Evolutionary conservation across 208 protist species (phyloP).

Genomic region (Angomonas ambiguus): DNA sequence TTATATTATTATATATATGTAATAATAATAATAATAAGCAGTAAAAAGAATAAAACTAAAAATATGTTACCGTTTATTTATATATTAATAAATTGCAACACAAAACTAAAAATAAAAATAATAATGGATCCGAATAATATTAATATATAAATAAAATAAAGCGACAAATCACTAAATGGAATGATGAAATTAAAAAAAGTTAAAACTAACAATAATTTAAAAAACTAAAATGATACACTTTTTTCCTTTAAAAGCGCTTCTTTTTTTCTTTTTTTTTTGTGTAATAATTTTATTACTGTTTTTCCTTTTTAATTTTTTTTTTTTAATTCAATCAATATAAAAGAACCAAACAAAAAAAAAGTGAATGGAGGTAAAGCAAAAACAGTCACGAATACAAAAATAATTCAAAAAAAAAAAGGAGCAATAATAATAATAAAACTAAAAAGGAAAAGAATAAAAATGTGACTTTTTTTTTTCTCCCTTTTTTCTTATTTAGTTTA

Average conservation of each 20-base stretch:
- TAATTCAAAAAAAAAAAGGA: not conserved
- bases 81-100: not conserved
- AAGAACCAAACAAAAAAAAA: no score
- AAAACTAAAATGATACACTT: no score
- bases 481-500: no score
- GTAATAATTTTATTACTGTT: not conserved
- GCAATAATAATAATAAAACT: not conserved
- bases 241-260: not conserved
- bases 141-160: conserved; percentile 11
- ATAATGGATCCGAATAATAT: conserved; percentile 7
- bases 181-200: not conserved
- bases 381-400: not conserved
- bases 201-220: not conserved
- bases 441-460: no score
- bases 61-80: not conserved
- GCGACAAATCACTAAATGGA: not conserved
- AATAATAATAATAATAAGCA: conserved; percentile 8
- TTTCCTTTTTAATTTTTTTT: conserved; percentile 3
- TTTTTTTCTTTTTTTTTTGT: not conserved
- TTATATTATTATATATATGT: not conserved
- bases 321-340: not conserved
- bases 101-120: not conserved
- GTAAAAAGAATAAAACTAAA: conserved; percentile 10
- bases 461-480: no score
- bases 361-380: no score